Base-by-base conservation (phyloP, 1,284 basidiomycete genomes). In the Tilletia setariae region DNA sequence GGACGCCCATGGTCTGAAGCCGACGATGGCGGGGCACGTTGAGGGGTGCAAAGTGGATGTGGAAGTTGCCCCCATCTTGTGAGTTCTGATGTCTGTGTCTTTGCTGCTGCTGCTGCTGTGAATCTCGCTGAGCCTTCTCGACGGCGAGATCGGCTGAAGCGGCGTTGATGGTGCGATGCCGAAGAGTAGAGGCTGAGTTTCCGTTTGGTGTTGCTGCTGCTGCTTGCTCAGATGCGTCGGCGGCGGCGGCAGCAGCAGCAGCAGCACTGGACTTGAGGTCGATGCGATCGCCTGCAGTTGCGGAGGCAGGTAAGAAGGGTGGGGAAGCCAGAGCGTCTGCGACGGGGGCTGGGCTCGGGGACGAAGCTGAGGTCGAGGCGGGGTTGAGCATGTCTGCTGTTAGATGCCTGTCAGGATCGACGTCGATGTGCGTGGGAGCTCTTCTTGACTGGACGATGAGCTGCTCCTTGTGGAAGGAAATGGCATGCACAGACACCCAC, bases 1-100 rank as follows among this genome's bases (percentile, higher is more conserved):
- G 90, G 49, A 98, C 94, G 0, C 77, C 78, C 23, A 79, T 73
- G 2, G 83, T 83, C 65, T 83, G 83, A n/a, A 80, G 53, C 1
- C 77, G 67, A 9, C 79, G 74, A 51, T 73, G 74, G 28, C 72
- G 72, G 8, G 80, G 80, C 13, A 82, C 75, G 7, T 70, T 72
- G 15, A 79, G 71, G 9, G 80, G 79, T 2, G 75, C 80, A 53
- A 82, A 79, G 13, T 61, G 56, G 56, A 61, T 61, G 56, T 35
- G 13, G 15, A 32, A 61, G 30, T 61, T 61, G 28, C 28, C 56
- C 9, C 56, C 32, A 30, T 35, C 32, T 4, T 61, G 44, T 74
- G 28, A 19, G n/a, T 21, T 61, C 25, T 30, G 56, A 3, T 61
- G 15, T 16, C 16, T 61, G 28, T 40, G 30, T 13, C 25, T 32